A percentile compares a stretch with the other conserved stretches of the same genome.
phyloP scores from a whole-genome alignment of 208 protist species.

The Phytomonas francai region DNA sequence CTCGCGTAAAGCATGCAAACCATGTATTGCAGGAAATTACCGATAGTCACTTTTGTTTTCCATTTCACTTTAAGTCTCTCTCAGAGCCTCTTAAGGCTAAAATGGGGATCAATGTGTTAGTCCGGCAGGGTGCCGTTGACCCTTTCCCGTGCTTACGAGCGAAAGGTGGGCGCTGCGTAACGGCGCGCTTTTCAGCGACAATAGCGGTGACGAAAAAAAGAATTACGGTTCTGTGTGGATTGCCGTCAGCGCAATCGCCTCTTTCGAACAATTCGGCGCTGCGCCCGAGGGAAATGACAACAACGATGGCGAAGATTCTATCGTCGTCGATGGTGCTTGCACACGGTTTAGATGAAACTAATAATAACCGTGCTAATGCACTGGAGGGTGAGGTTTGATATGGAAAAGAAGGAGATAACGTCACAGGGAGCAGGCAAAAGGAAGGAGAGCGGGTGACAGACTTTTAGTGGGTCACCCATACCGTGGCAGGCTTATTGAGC shows the following conservation, averaged over 20 bases:
- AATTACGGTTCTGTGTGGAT: constrained; percentile 68
- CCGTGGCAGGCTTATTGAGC: background rate
- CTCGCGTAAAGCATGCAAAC: constrained; percentile 50
- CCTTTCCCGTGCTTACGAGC: constrained; percentile 39
- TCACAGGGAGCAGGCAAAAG: background rate
- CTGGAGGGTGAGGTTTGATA: background rate
- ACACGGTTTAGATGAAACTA: background rate
- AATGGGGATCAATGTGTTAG: constrained; percentile 61
- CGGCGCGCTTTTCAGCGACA: constrained; percentile 73
- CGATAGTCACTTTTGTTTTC: constrained; percentile 67
- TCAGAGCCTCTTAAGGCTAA: constrained; percentile 48
- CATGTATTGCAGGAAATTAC: constrained; percentile 55
- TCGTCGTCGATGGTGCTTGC: constrained; percentile 29
- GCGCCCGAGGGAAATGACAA: constrained; percentile 8
- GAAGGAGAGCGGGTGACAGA: background rate
- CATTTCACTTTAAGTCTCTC: constrained; percentile 68
- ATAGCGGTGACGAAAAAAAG: constrained; percentile 64
- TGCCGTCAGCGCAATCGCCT: constrained; percentile 31
- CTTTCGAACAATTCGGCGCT: constrained; percentile 20
- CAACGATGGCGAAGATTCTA: constrained; percentile 21
- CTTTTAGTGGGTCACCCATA: background rate
- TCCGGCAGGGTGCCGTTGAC: constrained; percentile 59
- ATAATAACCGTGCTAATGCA: background rate
- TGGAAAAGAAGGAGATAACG: background rate
- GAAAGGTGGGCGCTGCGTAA: constrained; percentile 48